These are phyloP conservation scores for Actinomortierella ambigua DNA, from an alignment of 371 early-diverging fungal genomes.

Conservation along the genomic window DNA sequence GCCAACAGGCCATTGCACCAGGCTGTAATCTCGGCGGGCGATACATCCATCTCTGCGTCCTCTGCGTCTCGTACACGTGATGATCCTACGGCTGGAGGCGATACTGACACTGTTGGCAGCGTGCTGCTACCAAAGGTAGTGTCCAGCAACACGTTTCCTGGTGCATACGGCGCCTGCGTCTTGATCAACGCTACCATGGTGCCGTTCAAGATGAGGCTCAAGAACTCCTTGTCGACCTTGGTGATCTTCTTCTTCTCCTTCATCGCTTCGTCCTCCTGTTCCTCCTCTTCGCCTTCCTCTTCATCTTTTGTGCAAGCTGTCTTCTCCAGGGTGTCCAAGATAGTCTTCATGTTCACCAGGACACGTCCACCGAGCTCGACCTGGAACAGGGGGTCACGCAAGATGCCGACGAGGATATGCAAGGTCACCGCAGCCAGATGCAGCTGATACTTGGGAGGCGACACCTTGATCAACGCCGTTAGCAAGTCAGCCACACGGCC, in stretches of 20 bases:
- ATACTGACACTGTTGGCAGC: too few relatives aligned
- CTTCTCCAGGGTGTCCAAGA: slow-evolving; percentile 30
- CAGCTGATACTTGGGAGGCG: slow-evolving; percentile 32
- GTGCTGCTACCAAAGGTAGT: background rate
- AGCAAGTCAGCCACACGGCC: slow-evolving; percentile 33
- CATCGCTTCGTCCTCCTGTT: too few relatives aligned
- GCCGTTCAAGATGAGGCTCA: slow-evolving; percentile 33
- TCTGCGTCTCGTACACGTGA: background rate
- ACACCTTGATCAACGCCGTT: slow-evolving; percentile 25
- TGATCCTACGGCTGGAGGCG: too few relatives aligned
- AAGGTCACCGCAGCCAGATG: slow-evolving; percentile 39
- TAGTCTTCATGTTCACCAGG: slow-evolving; percentile 29
- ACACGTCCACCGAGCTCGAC: slow-evolving; percentile 34
- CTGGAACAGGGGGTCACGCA: slow-evolving; percentile 39
- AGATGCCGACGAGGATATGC: slow-evolving; percentile 34
- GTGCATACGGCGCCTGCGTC: slow-evolving; percentile 33
- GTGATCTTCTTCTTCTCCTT: too few relatives aligned
- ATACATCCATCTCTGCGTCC: slow-evolving; percentile 39
- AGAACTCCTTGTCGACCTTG: slow-evolving; percentile 20
- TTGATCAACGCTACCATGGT: slow-evolving; percentile 26
- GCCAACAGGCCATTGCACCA: slow-evolving; percentile 45
- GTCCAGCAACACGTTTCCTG: slow-evolving; percentile 15
- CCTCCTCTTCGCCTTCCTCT: background rate
- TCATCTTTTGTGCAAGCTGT: slow-evolving; percentile 3
- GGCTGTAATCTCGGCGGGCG: slow-evolving; percentile 29